These are phyloP conservation scores for Wickerhamiella occidentalis DNA, from an alignment of 805 yeast species.

Conservation along the genomic window DNA sequence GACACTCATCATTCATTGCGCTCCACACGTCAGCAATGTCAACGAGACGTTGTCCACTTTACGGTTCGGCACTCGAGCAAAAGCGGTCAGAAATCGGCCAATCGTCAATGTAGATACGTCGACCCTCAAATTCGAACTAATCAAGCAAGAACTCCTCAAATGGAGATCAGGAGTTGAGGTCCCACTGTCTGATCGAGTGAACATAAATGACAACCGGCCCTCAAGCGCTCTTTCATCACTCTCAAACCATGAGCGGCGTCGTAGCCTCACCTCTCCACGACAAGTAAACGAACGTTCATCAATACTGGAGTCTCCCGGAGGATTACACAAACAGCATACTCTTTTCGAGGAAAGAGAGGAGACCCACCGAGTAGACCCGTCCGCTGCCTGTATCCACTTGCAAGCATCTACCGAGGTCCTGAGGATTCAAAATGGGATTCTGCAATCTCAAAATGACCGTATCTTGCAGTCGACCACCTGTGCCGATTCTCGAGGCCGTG, in stretches of 20 bases:
- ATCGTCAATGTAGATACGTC: slow-evolving; percentile 43
- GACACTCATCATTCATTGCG: slow-evolving; percentile 58
- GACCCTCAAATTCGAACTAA: slow-evolving; percentile 9
- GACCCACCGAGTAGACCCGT: background rate
- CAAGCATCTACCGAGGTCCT: slow-evolving; percentile 4
- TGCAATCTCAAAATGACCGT: slow-evolving; percentile 2
- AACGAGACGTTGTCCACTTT: slow-evolving; percentile 59
- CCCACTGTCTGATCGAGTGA: slow-evolving; percentile 23
- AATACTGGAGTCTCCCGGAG: background rate
- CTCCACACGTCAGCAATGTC: slow-evolving; percentile 46
- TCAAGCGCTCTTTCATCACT: background rate
- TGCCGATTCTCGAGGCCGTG: slow-evolving; percentile 10
- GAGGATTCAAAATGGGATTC: background rate
- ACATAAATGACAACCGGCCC: slow-evolving; percentile 3
- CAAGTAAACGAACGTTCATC: background rate
- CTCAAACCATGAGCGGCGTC: slow-evolving; percentile 5
- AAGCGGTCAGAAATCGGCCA: slow-evolving; percentile 51
- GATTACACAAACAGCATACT: background rate
- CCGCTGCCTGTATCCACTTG: background rate
- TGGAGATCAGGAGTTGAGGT: slow-evolving; percentile 30
- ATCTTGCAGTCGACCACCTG: slow-evolving; percentile 15
- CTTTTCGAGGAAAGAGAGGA: background rate
- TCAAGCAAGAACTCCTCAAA: slow-evolving; percentile 33
- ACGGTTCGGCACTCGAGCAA: slow-evolving; percentile 64
- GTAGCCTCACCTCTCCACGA: slow-evolving; percentile 4